Evolutionary conservation across 805 yeast species (phyloP), one percentile per base, ranked within the genome.

Genomic region (Metschnikowia lochheadii): DNA sequence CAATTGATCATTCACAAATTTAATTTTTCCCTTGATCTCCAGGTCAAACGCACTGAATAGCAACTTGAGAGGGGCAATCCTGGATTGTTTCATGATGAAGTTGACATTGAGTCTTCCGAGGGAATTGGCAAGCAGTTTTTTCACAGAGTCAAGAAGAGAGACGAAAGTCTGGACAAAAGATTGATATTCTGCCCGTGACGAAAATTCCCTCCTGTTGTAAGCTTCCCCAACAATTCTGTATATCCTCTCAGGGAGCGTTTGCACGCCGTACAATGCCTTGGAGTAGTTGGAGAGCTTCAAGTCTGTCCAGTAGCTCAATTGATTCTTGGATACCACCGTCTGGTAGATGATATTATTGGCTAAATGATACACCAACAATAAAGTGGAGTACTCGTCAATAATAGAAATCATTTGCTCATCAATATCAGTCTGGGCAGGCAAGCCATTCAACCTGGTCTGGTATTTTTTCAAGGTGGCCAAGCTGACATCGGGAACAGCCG

Each of bases 221-320:
- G 52, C 56, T 15, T 31, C 36, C 6, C 14, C 8, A 17, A 50
- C 13, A 18, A 40, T 23, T 14, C 41, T 20, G 40, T 42, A 53
- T 6, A 35, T 35, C 15, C 61, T 62, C n/a, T 56, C 39, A 1
- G 78, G 78, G 8, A 62, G 49, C 6, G 67, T 63, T 49, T 73
- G 77, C 1, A 72, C 51, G 8, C 67, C 67, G 55, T 69, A 73
- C 11, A 67, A 42, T 23, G 61, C 26, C 51, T 70, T 71, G 40
- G 57, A 52, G 41, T 56, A 47, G 7, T 58, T 40, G 6, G 73
- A 68, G 32, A 55, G 49, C 32, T 56, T 56, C 37, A 73, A 44
- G 11, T 56, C 59, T 11, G 61, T 57, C 77, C 77, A 73, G 53
- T 72, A 73, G 4, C 61, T 57, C 52, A 67, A 52, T 43, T 73